Evolutionary conservation across 306 rosid genomes (phyloP), one percentile per base, ranked within the genome.

Genomic region (Casuarina equisetifolia): DNA sequence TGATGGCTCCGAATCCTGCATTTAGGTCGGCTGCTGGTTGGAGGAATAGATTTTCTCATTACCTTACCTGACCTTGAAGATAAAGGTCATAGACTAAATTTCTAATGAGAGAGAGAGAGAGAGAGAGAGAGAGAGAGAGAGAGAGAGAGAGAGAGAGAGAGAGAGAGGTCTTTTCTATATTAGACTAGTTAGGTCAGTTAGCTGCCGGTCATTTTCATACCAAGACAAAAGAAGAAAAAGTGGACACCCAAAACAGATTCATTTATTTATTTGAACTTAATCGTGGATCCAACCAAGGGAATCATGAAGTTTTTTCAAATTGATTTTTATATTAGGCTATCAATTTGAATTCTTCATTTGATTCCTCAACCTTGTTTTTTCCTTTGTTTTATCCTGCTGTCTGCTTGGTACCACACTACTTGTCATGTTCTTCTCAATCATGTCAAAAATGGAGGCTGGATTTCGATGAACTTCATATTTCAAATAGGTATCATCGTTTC

Each of bases 401-500:
- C 8, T 59, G 42, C 32, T 59, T 59, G 36, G 67, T 1, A 10
- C 38, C 9, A 32, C 42, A 59, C 5, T 11, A 4, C 43, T 42
- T 11, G 43, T 35, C 2, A 20, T 67, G 6, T 73, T 42, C 40
- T 6, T 13, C 42, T 66, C 17, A 76, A 81, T 85, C 80, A 79
- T 67, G 71, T 81, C 86, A 88, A 74, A 63, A 74, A 81, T 83
- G 72, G 87, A 78, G 93, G 89, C 72, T 76, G 70, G 75, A 75
- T 68, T 79, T 73, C n/a, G 76, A 74, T 64, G 32, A 61, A 75
- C 36, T 75, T 55, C 58, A 49, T 46, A 36, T 55, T 40, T 72
- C 69, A n/a, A 59, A 57, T 51, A 52, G 63, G 62, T 69, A 75
- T 38, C 72, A 44, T 72, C 76, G 72, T 39, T 74, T 81, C 10